Conservation (phyloP, 2,329 filamentous ascomycete genomes). For the Beauveria pseudobassiana region DNA sequence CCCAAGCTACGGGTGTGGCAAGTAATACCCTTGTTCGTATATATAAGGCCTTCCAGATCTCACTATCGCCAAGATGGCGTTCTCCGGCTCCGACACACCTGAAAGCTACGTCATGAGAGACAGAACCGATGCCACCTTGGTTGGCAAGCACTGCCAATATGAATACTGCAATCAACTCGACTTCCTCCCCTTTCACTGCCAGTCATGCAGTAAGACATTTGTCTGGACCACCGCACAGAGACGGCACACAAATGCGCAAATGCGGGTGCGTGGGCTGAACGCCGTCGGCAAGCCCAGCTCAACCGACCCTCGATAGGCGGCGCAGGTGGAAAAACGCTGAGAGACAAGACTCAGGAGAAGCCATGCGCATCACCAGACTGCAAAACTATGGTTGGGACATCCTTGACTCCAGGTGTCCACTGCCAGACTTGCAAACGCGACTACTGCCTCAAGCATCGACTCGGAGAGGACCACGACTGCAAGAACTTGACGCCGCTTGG, state of each 20-base stretch:
- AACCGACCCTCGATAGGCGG: constrained; percentile 43
- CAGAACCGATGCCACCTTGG: constrained; percentile 66
- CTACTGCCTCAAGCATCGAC: constrained; percentile 72
- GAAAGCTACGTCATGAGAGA: constrained; percentile 67
- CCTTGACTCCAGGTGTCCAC: constrained; percentile 60
- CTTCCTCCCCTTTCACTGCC: constrained; percentile 91
- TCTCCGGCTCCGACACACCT: constrained; percentile 32
- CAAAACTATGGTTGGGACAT: constrained; percentile 64
- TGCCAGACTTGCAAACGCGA: constrained; percentile 63
- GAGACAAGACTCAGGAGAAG: constrained; percentile 51
- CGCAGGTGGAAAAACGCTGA: constrained; percentile 41
- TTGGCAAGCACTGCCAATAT: constrained; percentile 87
- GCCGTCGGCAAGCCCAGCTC: constrained; percentile 47
- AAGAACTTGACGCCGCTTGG: constrained; percentile 58
- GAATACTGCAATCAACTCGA: constrained; percentile 90
- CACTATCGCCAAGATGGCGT: constrained; percentile 39
- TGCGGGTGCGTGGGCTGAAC: constrained; percentile 54
- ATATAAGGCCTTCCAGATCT: not conserved
- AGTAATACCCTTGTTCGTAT: not conserved
- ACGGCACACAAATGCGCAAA: constrained; percentile 63
- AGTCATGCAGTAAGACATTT: constrained; percentile 80
- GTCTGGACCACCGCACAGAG: constrained; percentile 89
- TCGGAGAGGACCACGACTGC: constrained; percentile 80
- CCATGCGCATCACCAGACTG: constrained; percentile 60
- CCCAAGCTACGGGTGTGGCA: not conserved